Base-by-base conservation (phyloP, 768 basidiomycete genomes). In the Serpula lacrymans region DNA sequence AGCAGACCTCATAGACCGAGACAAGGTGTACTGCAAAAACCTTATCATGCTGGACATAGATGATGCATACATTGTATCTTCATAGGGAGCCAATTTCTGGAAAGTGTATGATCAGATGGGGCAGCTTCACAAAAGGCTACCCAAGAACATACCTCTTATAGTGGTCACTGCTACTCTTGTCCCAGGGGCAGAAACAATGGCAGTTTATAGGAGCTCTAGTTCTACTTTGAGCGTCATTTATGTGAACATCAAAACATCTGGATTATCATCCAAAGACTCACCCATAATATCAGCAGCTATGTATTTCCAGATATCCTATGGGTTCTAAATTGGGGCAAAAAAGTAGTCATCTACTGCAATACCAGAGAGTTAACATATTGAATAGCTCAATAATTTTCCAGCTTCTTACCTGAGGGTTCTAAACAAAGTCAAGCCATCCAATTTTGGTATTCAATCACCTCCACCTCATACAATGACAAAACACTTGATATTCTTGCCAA, bases 391-490 rank as follows among this genome's bases (percentile, higher is more conserved):
- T 52, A 42, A 28, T 14, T 49, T 2, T 28, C 38, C 23, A 36
- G 34, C 1, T 21, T 36, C 2, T 36, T 34, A 14, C 45, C 48
- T 6, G 29, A 14, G 8, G 51, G 45, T 2, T 33, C 30, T 1
- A 20, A 38, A 7, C 4, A 36, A 8, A 26, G 46, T 1, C n/a
- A 39, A 1, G 31, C 42, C 4, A 34, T 52, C 5, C 38, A 40
- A 2, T 20, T 49, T 3, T 52, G 48, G 26, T 41, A 49, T 28
- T 39, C 46, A 13, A 18, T 51, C 26, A 44, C 35, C 13, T 41
- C 22, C n/a, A 16, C 33, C 6, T 35, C 34, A 6, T 39, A 46
- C 24, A 52, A 52, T 37, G 34, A 37, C n/a, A 31, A 46, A 26
- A 51, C 40, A 12, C 13, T 51, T 4, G 13, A 32, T 6, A 27